These are phyloP conservation scores for Cercospora sojina DNA, from an alignment of 2,329 filamentous ascomycete genomes.

Conservation along the genomic window DNA sequence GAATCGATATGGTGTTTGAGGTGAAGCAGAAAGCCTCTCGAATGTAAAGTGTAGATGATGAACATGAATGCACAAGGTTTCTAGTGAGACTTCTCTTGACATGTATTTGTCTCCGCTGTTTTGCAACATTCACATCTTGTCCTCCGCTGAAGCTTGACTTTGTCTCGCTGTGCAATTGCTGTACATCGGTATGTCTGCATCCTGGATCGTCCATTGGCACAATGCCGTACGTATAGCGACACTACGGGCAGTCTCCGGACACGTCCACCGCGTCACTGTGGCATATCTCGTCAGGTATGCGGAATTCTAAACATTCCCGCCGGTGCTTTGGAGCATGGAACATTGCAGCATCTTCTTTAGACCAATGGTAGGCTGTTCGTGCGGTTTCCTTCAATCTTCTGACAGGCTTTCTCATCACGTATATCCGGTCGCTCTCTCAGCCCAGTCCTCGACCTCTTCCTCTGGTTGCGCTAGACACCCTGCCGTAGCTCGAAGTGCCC, in stretches of 20 bases:
- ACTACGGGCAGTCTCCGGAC: background rate
- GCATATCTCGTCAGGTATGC: background rate
- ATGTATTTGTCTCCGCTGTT: background rate
- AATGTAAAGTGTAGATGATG: background rate
- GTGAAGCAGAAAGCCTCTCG: background rate
- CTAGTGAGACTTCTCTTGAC: background rate
- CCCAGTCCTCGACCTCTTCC: slow-evolving; percentile 37
- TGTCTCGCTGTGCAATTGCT: background rate
- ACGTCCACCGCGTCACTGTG: background rate
- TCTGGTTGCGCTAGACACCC: slow-evolving; percentile 36
- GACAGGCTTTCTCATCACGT: background rate
- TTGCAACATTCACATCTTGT: background rate
- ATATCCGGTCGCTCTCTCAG: slow-evolving; percentile 16
- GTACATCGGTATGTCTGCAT: background rate
- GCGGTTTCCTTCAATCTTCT: background rate
- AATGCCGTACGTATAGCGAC: background rate
- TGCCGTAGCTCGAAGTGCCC: slow-evolving; percentile 46
- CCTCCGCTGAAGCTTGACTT: background rate
- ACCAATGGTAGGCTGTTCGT: background rate
- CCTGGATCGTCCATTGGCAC: background rate
- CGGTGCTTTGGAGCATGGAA: background rate
- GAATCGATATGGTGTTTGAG: background rate
- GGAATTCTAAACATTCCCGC: background rate
- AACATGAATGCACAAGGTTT: background rate
- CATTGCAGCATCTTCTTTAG: background rate